Evolutionary conservation across 352 stramenopile species (phyloP), one percentile per base, ranked within the genome.

Genomic region (Phytopythium cucurbitacearum): DNA sequence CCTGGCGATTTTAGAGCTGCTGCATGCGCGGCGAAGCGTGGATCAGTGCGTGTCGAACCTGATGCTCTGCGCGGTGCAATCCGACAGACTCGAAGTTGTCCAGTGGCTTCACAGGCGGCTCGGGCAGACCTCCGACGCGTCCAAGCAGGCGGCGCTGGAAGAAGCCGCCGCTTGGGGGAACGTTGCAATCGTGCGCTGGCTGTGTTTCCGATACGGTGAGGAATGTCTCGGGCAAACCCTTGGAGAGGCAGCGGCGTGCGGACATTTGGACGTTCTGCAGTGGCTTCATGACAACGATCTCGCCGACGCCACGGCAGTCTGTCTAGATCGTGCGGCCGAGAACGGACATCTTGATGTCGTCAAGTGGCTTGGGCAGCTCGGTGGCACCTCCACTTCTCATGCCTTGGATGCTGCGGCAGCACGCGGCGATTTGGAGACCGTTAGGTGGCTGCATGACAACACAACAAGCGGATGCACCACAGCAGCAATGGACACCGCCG

Each of bases 371-470:
- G 34, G 53, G 59, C 39, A 64, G 37, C 51, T 59, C 36, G 50
- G 56, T 15, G 59, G 50, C 7, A 39, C 40, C 9, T 62, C 46
- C 33, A 59, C 63, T n/a, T 35, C 42, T 15, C 39, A 46, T 7
- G 56, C 64, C 7, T 68, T 71, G 44, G 53, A 68, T 35, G 12
- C 32, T 10, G 67, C 67, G 7, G 64, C 67, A 7, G 53, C 34
- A 28, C 59, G 62, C 7, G 67, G 56, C 4, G 56, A 69, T 46
- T 37, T 68, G 4, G 42, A 64, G 7, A 52, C 64, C 42, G 57
- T 73, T 16, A 7, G 48, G 42, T 70, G 62, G 58, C 51, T 70
- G 35, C 59, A 70, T 28, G 36, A 21, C 3, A 41, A 70, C 43
- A 66, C 45, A 11, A 3, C 11, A 53, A 32, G 11, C 8, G 4